phyloP scores from a whole-genome alignment of 2,329 filamentous ascomycete genomes.

The Colletotrichum spaethianum region DNA sequence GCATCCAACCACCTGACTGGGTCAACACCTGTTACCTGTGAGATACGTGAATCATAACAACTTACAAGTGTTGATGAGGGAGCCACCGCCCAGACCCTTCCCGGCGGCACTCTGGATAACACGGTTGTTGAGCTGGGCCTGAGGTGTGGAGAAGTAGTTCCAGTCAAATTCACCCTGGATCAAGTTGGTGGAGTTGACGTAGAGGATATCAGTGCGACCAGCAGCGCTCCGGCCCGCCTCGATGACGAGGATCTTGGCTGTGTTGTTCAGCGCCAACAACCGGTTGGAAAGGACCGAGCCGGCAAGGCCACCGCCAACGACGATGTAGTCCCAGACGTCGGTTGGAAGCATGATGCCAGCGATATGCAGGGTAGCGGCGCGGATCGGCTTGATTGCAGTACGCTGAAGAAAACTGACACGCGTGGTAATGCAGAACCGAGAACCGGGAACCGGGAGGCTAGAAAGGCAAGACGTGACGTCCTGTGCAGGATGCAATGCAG shows the following conservation, averaged over 20 bases:
- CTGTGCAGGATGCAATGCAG: neutral
- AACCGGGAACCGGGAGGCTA: neutral
- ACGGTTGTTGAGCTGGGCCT: slow-evolving; percentile 46
- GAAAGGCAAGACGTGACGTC: neutral
- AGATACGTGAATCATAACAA: neutral
- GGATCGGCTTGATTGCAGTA: neutral
- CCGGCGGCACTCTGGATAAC: slow-evolving; percentile 48
- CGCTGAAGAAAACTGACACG: neutral
- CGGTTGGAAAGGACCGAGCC: slow-evolving; percentile 55
- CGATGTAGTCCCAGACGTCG: slow-evolving; percentile 52
- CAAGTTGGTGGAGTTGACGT: slow-evolving; percentile 48
- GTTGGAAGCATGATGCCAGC: slow-evolving; percentile 3
- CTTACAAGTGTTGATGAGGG: slow-evolving; percentile 56
- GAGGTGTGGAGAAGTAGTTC: slow-evolving; percentile 52
- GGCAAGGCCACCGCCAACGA: slow-evolving; percentile 56
- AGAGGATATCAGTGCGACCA: slow-evolving; percentile 46
- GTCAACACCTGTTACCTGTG: neutral
- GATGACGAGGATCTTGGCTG: slow-evolving; percentile 53
- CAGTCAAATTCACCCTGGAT: slow-evolving; percentile 52
- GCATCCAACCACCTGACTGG: slow-evolving; percentile 55
- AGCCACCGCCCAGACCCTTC: slow-evolving; percentile 58
- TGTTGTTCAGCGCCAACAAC: slow-evolving; percentile 45
- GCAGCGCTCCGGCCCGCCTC: slow-evolving; percentile 54
- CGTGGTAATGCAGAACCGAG: slow-evolving; percentile 2
- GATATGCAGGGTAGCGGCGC: slow-evolving; percentile 8